A percentile compares a stretch with the other conserved stretches of the same genome.
Conservation (phyloP, 202 grass and related monocot species). For the Saccharum hybrid region DNA sequence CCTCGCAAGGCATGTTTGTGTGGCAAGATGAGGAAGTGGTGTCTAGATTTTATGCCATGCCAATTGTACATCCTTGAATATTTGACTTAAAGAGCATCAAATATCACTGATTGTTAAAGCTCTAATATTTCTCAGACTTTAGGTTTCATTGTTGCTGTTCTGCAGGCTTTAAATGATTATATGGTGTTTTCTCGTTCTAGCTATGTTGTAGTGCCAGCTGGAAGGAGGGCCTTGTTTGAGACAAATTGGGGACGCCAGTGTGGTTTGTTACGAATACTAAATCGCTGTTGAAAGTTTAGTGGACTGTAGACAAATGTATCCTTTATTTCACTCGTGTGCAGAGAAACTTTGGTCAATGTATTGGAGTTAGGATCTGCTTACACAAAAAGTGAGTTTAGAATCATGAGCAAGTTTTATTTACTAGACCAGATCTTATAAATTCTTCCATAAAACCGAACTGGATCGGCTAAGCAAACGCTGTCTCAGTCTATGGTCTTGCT, state of each 20-base stretch:
- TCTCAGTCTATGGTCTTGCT: too few species aligned
- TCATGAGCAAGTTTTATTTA: neutral
- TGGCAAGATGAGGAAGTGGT: neutral
- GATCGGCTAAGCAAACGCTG: too few species aligned
- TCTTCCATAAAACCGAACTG: neutral
- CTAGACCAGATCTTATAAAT: neutral
- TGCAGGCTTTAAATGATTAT: neutral
- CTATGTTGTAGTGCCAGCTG: neutral
- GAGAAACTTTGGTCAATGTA: neutral
- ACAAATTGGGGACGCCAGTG: neutral
- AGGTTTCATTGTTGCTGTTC: neutral
- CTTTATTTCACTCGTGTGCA: neutral
- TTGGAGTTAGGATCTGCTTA: neutral
- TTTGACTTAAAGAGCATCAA: slow-evolving; percentile 4
- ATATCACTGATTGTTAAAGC: neutral
- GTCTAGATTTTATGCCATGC: slow-evolving; percentile 17
- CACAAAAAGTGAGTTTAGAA: neutral
- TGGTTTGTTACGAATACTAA: neutral
- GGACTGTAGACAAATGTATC: neutral
- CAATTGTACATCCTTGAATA: neutral
- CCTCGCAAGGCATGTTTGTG: neutral
- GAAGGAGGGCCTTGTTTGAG: neutral
- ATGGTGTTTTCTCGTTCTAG: too few species aligned
- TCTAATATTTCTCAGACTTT: neutral
- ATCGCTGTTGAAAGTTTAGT: neutral